Base-by-base conservation (phyloP, 140 eudicot genomes). In the Ambrosia hybrid region DNA sequence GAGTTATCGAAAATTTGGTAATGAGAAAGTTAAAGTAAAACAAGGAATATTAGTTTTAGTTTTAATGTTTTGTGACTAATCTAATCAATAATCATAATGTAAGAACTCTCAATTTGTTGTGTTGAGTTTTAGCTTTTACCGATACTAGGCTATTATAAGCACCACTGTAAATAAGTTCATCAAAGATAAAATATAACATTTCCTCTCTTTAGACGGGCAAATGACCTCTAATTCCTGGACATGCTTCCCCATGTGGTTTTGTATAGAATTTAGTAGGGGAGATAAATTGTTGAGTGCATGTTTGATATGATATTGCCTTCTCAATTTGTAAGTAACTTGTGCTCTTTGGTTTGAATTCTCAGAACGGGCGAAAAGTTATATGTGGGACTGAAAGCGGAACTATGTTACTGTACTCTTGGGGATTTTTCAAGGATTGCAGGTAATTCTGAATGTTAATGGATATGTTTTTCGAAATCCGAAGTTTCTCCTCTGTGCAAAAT, bases 381-480 rank as follows among this genome's bases (percentile, higher is more conserved):
- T 90, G 99, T 68, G 96, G 99, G 51, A 88, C 99, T 21, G 95
- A 94, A 80, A 60, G 83, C 37, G 99, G 99, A 41, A 75, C 83
- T 9, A 77, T 94, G 17, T 63, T 94, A 66, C 75, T 94, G 77
- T 94, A 94, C 85, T 90, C 97, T 8, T 94, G 99, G 99, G 99
- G 99, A 0, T 94, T 83, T 81, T 94, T 94, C 91, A 90, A 94
- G 82, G 99, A 94, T 83, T 94, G 97, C 99, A 94, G 99, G 99
- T 91, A 85, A 34, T 43, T 58, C 59, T 34, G 38, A 68, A 57
- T 71, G 14, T 34, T 13, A 37, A 62, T 49, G 8, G 5, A 3
- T n/a, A 38, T 71, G 52, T 38, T 58, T 75, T 55, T 41, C 3
- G 33, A 67, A 48, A 39, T 65, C 14, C 53, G 49, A 75, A 51